These are phyloP conservation scores for Marasmius oreades DNA, from an alignment of 1,284 basidiomycete genomes.

Conservation along the genomic window DNA sequence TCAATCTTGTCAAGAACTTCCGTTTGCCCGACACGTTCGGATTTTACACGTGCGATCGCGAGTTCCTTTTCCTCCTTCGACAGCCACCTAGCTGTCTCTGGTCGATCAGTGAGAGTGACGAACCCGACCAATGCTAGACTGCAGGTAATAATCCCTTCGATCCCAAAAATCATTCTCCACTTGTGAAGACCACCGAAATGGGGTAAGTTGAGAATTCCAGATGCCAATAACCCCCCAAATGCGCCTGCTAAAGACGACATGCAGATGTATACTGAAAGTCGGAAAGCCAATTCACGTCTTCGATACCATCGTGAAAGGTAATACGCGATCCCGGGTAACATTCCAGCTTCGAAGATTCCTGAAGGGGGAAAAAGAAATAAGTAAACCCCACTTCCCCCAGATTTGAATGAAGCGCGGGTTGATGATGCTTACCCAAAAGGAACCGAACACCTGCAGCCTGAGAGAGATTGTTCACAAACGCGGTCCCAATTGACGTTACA, in stretches of 20 bases:
- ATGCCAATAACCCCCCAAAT: conserved; percentile 1
- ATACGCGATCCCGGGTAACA: not conserved
- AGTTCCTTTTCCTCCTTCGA: conserved; percentile 1
- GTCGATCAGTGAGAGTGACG: no score
- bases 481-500: not conserved
- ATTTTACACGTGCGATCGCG: not conserved
- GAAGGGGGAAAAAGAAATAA: no score
- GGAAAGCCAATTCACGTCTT: not conserved
- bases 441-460: not conserved
- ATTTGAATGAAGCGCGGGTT: no score
- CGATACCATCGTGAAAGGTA: not conserved
- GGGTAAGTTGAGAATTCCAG: not conserved
- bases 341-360: not conserved
- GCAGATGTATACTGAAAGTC: not conserved
- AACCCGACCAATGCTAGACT: not conserved
- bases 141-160: conserved; percentile 3
- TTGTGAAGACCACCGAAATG: not conserved
- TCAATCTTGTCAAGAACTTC: not conserved
- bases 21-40: not conserved
- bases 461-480: not conserved
- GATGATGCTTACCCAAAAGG: not conserved
- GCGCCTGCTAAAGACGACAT: not conserved
- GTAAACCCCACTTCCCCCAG: no score
- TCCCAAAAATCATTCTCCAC: conserved; percentile 2
- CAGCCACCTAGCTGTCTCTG: not conserved